Percentiles rank a stretch among this genome's conserved stretches.
Conservation (phyloP, 1,284 basidiomycete species). For the Cutaneotrichosporon cavernicola region DNA sequence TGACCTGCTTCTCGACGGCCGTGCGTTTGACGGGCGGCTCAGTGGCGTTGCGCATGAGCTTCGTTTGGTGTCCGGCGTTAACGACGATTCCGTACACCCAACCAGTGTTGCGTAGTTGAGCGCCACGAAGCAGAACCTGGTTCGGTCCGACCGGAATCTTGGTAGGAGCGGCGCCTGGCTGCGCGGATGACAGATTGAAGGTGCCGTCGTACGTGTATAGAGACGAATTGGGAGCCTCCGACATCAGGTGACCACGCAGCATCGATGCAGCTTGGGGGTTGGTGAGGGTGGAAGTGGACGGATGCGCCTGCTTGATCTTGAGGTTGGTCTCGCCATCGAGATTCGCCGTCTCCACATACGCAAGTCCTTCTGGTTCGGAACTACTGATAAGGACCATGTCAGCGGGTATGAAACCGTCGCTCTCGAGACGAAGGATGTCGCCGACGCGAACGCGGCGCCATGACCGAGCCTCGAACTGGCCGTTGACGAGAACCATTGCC, state of each 20-base stretch:
- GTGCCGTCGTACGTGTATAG: conserved; percentile 90
- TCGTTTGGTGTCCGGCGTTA: conserved; percentile 97
- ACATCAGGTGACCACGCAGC: conserved; percentile 79
- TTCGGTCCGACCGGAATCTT: conserved; percentile 91
- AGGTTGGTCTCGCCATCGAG: conserved; percentile 97
- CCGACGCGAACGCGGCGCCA: conserved; percentile 92
- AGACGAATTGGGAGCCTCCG: conserved; percentile 96
- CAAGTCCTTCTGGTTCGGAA: conserved; percentile 93
- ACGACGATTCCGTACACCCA: conserved; percentile 95
- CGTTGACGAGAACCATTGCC: conserved; percentile 71
- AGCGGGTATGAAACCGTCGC: conserved; percentile 93
- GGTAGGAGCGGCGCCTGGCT: conserved; percentile 55
- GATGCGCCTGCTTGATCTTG: conserved; percentile 95
- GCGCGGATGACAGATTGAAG: conserved; percentile 61
- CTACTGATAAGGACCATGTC: conserved; percentile 85
- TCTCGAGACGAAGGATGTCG: conserved; percentile 86
- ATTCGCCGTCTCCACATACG: conserved; percentile 97
- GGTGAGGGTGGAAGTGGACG: conserved; percentile 74
- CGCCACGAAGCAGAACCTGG: conserved; percentile 88
- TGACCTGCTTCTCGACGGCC: conserved; percentile 93
- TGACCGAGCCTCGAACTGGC: conserved; percentile 69
- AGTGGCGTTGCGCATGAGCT: conserved; percentile 92
- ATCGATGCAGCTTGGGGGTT: conserved; percentile 71
- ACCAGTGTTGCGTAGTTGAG: conserved; percentile 92
- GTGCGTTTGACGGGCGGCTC: conserved; percentile 96